Evolutionary conservation across 441 rosid species (phyloP).

Genomic region (Daphne laureola): DNA sequence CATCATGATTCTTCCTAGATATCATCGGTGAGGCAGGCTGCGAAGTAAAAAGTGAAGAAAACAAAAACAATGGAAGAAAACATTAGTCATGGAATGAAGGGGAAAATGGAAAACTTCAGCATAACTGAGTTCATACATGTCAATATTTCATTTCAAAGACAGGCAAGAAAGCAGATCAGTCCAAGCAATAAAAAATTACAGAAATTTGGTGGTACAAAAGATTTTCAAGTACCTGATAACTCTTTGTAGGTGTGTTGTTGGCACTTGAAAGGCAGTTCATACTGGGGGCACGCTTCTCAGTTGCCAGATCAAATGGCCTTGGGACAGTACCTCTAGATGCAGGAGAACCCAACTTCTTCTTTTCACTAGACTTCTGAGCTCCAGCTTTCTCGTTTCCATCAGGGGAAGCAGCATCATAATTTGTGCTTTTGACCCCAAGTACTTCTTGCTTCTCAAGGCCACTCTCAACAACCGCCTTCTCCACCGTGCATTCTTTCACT

Average conservation of each 20-base stretch:
- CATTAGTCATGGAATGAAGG: too few relatives aligned
- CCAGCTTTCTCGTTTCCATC: conserved; percentile 29
- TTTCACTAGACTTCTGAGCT: conserved; percentile 26
- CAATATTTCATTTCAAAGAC: too few relatives aligned
- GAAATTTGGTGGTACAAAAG: background rate
- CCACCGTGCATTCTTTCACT: conserved; percentile 40
- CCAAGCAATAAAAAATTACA: too few relatives aligned
- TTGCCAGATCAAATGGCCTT: conserved; percentile 39
- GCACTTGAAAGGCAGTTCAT: conserved; percentile 23
- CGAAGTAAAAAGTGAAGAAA: background rate
- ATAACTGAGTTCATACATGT: too few relatives aligned
- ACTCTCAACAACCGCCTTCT: conserved; percentile 24
- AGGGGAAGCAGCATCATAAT: conserved; percentile 21
- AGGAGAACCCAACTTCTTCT: conserved; percentile 19
- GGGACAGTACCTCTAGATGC: conserved; percentile 22
- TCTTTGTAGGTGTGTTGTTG: conserved; percentile 29
- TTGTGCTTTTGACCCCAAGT: conserved; percentile 39
- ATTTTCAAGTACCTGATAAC: conserved; percentile 45
- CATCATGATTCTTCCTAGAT: conserved; percentile 56
- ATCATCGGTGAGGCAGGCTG: conserved; percentile 37
- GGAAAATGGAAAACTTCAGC: too few relatives aligned
- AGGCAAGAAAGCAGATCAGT: too few relatives aligned
- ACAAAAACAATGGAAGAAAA: too few relatives aligned
- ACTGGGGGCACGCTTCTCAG: conserved; percentile 40
- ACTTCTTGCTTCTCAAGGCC: conserved; percentile 34